Conservation (phyloP, 352 stramenopile genomes). For the Globisporangium middletonii region DNA sequence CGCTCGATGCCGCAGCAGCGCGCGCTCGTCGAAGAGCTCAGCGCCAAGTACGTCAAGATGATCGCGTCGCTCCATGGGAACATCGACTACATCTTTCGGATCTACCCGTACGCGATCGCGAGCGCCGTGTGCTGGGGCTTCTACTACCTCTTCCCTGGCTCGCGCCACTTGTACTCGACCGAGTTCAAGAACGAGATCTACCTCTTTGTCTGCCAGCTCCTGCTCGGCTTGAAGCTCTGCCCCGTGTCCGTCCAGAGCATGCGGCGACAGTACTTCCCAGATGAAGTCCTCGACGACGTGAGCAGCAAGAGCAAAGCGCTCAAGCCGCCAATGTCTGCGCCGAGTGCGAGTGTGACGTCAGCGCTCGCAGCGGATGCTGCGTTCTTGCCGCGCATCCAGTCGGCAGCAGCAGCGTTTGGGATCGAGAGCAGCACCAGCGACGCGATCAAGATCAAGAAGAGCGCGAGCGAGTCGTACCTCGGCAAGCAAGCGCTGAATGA, state of each 20-base stretch:
- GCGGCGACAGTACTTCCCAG: conserved; percentile 61
- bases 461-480: conserved; percentile 46
- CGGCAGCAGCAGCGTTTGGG: conserved; percentile 5
- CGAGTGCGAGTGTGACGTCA: conserved; percentile 5
- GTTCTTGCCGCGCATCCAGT: conserved; percentile 25
- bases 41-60: conserved; percentile 77
- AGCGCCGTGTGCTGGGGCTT: conserved; percentile 81
- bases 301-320: conserved; percentile 27
- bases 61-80: conserved; percentile 58
- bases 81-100: conserved; percentile 84
- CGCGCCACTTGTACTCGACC: conserved; percentile 74
- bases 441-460: conserved; percentile 23
- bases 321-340: conserved; percentile 4
- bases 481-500: conserved; percentile 39
- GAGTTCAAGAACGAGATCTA: conserved; percentile 81
- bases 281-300: conserved; percentile 64
- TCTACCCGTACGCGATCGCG: conserved; percentile 84
- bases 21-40: conserved; percentile 63
- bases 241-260: conserved; percentile 62
- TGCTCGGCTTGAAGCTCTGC: conserved; percentile 64
- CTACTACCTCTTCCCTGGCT: conserved; percentile 85
- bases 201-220: conserved; percentile 64
- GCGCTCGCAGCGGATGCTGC: conserved; percentile 10
- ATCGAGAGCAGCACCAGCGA: not conserved
- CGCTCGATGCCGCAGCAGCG: conserved; percentile 55